Percentiles rank a stretch among this genome's conserved stretches.
Evolutionary conservation across 2,329 filamentous ascomycete species (phyloP).

Genomic region (Simplicillium sp.): DNA sequence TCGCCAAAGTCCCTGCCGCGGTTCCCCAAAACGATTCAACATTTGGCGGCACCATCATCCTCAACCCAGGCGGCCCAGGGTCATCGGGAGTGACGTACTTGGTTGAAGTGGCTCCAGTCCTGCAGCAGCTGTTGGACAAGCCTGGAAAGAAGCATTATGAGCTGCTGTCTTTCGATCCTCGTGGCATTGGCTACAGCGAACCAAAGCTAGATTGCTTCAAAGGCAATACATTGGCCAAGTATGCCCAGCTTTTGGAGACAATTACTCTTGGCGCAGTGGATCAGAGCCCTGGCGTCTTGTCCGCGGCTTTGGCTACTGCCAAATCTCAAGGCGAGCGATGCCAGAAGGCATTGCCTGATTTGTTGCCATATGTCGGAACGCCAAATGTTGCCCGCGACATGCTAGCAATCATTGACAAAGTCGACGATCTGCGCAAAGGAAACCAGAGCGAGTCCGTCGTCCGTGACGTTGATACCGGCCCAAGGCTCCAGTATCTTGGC

Average conservation of each 20-base stretch:
- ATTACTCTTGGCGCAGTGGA: constrained; percentile 17
- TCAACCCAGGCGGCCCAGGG: constrained; percentile 28
- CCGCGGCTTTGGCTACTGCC: constrained; percentile 7
- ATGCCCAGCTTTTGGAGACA: constrained; percentile 15
- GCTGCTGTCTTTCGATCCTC: constrained; percentile 26
- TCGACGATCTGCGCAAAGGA: constrained; percentile 13
- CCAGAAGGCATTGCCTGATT: constrained; percentile 8
- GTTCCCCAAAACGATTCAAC: constrained; percentile 18
- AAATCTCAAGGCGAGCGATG: neutral
- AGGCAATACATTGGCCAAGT: constrained; percentile 12
- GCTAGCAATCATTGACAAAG: constrained; percentile 20
- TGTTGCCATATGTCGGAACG: constrained; percentile 18
- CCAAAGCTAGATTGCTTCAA: constrained; percentile 22
- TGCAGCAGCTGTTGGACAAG: constrained; percentile 15
- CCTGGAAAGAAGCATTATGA: constrained; percentile 18
- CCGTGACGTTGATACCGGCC: neutral
- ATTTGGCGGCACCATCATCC: constrained; percentile 24
- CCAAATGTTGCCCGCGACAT: constrained; percentile 22
- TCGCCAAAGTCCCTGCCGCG: constrained; percentile 20
- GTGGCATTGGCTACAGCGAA: constrained; percentile 21
- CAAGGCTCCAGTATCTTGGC: constrained; percentile 19
- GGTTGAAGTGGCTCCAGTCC: constrained; percentile 7
- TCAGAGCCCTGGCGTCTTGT: constrained; percentile 11
- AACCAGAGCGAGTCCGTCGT: neutral
- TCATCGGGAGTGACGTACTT: constrained; percentile 18